Evolutionary conservation across 495 filamentous ascomycete species (phyloP), one percentile per base, ranked within the genome.

Genomic region (Penicillium silybi): DNA sequence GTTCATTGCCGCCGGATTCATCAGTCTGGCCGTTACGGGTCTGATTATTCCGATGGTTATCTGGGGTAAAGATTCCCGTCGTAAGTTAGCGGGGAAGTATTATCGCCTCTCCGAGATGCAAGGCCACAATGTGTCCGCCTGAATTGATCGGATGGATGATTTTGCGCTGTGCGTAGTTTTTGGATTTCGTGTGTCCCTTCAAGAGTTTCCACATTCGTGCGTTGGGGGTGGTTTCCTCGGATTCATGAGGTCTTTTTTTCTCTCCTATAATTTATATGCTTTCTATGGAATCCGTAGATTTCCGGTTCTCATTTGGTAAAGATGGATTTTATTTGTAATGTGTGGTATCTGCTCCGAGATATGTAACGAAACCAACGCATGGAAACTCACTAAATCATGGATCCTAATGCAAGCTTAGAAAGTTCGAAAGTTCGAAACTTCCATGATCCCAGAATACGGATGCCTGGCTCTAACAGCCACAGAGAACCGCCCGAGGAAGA

Each of bases 1-100:
- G 65, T 71, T 69, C 34, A 56, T 71, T 32, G 34, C 61, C 4
- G 65, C 57, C 41, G 66, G 66, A 3, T 66, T 68, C 22, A 57
- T 70, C 23, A 64, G 63, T 48, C 48, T 71, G 0, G 66, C 34
- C 3, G 22, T 70, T 6, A 56, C 52, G 1, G 13, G 41, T 11
- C 42, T 57, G 13, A 53, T 61, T 25, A 29, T 68, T 18, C 62
- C 57, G 3, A 68, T 71, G 63, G 22, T 66, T 1, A 25, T 66
- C 3, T 70, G 51, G 47, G 68, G 68, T 6, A 71, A 71, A 46
- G 18, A 18, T 15, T 52, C 54, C 48, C 58, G 64, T 8, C 50
- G 48, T 26, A 44, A 10, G 0, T 17, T 57, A 25, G 58, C 61
- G 0, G 18, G 41, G 18, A 48, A 46, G 2, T 67, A 67, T 38